phyloP scores from a whole-genome alignment of 1,139 yeast genomes.

The Suhomyces bolitotheri region DNA sequence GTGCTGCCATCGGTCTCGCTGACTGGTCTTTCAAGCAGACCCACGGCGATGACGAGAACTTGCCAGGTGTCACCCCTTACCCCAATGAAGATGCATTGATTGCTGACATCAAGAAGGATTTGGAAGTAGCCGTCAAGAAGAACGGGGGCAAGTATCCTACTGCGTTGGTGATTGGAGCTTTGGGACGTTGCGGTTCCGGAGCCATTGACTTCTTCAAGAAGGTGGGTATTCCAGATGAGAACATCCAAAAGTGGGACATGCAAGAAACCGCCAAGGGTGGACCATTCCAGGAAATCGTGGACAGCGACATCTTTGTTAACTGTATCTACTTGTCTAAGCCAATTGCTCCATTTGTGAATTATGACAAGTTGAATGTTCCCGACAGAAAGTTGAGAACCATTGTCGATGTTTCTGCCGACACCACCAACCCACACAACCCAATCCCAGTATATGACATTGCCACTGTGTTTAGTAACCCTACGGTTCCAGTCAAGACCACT shows the following conservation, averaged over 20 bases:
- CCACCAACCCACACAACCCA: conserved; percentile 97
- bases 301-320: conserved; percentile 86
- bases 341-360: conserved; percentile 86
- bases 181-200: conserved; percentile 99
- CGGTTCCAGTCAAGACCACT: conserved; percentile 75
- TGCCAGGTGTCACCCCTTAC: conserved; percentile 79
- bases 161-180: conserved; percentile 90
- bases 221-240: conserved; percentile 84
- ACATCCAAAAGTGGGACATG: conserved; percentile 93
- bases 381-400: conserved; percentile 83
- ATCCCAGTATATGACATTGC: conserved; percentile 89
- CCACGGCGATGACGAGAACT: conserved; percentile 59
- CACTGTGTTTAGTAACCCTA: conserved; percentile 88
- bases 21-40: conserved; percentile 94
- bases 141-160: conserved; percentile 71
- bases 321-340: conserved; percentile 93
- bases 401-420: conserved; percentile 97
- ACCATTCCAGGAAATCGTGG: conserved; percentile 89
- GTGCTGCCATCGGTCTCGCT: conserved; percentile 92
- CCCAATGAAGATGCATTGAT: conserved; percentile 76
- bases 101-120: conserved; percentile 62
- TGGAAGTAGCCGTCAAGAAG: conserved; percentile 58
- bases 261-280: conserved; percentile 96
- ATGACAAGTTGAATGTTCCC: conserved; percentile 60
- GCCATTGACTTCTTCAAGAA: conserved; percentile 81